A percentile compares a stretch with the other conserved stretches of the same genome.
These are phyloP conservation scores for Boletus semigastroideus DNA, from an alignment of 1,284 basidiomycete species.

Conservation along the genomic window DNA sequence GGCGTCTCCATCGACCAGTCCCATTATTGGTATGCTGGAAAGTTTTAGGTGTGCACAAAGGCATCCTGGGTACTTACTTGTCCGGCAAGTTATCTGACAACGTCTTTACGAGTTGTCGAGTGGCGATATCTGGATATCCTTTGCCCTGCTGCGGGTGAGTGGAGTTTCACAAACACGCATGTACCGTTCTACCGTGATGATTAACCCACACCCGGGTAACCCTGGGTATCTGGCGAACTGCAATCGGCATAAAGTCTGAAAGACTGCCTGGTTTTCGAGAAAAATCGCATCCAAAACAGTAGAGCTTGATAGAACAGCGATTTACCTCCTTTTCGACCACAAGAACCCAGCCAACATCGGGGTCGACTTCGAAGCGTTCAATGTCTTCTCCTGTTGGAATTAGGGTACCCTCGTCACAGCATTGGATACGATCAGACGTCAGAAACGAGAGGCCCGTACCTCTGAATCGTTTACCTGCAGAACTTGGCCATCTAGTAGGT, in stretches of 20 bases:
- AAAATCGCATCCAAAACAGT: not conserved
- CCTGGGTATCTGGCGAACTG: conserved; percentile 47
- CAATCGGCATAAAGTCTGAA: conserved; percentile 73
- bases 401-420: conserved; percentile 55
- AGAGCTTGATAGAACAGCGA: not conserved
- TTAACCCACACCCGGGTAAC: conserved; percentile 59
- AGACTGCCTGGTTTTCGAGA: conserved; percentile 66
- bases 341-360: conserved; percentile 71
- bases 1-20: conserved; percentile 87
- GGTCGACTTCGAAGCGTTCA: conserved; percentile 49
- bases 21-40: conserved; percentile 67
- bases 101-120: conserved; percentile 75
- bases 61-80: conserved; percentile 34
- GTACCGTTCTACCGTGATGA: conserved; percentile 59
- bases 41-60: not conserved
- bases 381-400: conserved; percentile 79
- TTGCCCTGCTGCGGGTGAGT: conserved; percentile 65
- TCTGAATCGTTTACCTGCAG: conserved; percentile 55
- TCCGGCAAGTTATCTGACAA: conserved; percentile 65
- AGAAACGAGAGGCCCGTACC: conserved; percentile 36
- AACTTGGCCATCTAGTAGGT: conserved; percentile 53
- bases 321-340: conserved; percentile 89
- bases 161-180: not conserved
- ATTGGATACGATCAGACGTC: not conserved
- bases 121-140: conserved; percentile 91